phyloP scores from a whole-genome alignment of 345 rosid species.

The Mallotus nudiflorus region DNA sequence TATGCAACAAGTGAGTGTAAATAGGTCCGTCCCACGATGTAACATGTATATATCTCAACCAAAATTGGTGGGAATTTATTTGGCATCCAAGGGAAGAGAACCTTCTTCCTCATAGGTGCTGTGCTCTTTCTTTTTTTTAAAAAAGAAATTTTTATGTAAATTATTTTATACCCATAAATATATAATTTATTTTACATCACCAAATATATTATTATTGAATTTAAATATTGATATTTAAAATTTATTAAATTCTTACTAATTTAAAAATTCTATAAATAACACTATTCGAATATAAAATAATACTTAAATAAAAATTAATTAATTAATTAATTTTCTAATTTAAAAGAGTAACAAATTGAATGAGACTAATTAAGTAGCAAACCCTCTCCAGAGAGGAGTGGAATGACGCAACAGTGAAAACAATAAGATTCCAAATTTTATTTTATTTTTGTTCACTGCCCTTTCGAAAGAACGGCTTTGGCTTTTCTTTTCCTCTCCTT shows the following conservation, averaged over 20 bases:
- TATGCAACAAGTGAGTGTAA: not conserved
- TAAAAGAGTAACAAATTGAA: not conserved
- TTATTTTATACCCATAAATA: too few relatives aligned
- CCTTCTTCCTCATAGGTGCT: constrained; percentile 12
- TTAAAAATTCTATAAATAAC: too few relatives aligned
- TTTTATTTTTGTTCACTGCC: not conserved
- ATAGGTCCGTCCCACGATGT: constrained; percentile 1
- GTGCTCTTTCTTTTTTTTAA: not conserved
- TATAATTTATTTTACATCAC: too few relatives aligned
- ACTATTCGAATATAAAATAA: too few relatives aligned
- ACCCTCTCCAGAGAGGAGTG: not conserved
- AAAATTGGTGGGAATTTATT: constrained; percentile 21
- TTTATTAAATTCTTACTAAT: too few relatives aligned
- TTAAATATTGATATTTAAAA: too few relatives aligned
- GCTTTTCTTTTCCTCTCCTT: constrained; percentile 9
- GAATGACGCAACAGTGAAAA: constrained; percentile 31
- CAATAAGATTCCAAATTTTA: not conserved
- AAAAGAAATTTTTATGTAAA: too few relatives aligned
- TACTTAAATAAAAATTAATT: too few relatives aligned
- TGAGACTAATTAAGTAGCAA: constrained; percentile 7
- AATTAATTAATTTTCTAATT: too few relatives aligned
- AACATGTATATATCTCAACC: constrained; percentile 7
- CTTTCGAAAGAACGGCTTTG: not conserved
- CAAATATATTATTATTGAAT: too few relatives aligned
- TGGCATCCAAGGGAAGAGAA: constrained; percentile 23